Evolutionary conservation across 805 yeast species (phyloP).

Genomic region (Starmerella potacharoeniae): DNA sequence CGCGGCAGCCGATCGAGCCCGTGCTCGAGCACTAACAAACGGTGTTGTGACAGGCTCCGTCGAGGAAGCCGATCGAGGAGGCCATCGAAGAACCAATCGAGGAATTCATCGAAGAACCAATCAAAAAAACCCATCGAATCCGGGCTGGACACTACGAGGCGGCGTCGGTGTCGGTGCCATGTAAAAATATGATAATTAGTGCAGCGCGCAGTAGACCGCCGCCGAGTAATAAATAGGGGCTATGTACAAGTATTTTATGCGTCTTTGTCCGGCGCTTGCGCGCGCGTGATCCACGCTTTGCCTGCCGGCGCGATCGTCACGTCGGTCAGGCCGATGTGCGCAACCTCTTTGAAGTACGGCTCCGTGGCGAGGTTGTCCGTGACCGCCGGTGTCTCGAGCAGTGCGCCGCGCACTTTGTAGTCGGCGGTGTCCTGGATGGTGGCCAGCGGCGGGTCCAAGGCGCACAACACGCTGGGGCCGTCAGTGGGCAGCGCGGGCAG

Average conservation of each 20-base stretch:
- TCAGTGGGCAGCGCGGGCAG: neutral
- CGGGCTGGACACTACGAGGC: too few species aligned
- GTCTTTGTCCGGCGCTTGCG: neutral
- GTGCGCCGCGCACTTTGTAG: slow-evolving; percentile 8
- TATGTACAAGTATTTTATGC: neutral
- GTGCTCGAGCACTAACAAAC: neutral
- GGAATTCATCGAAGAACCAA: too few species aligned
- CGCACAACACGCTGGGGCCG: slow-evolving; percentile 7
- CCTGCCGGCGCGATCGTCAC: neutral
- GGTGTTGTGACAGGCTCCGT: too few species aligned
- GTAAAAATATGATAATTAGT: too few species aligned
- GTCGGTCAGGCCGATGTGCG: slow-evolving; percentile 12
- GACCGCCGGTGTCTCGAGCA: neutral
- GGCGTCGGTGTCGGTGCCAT: too few species aligned
- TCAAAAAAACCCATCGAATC: too few species aligned
- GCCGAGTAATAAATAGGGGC: neutral
- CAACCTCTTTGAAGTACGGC: slow-evolving; percentile 12
- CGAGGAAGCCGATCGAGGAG: too few species aligned
- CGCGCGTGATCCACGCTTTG: neutral
- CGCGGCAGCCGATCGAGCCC: neutral
- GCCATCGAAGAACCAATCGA: too few species aligned
- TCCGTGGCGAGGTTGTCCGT: neutral
- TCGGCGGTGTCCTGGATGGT: slow-evolving; percentile 5
- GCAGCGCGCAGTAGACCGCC: too few species aligned
- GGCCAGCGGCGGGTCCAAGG: slow-evolving; percentile 10